Conservation (phyloP, 2,329 filamentous ascomycete genomes). For the Aspergillus clavatus region DNA sequence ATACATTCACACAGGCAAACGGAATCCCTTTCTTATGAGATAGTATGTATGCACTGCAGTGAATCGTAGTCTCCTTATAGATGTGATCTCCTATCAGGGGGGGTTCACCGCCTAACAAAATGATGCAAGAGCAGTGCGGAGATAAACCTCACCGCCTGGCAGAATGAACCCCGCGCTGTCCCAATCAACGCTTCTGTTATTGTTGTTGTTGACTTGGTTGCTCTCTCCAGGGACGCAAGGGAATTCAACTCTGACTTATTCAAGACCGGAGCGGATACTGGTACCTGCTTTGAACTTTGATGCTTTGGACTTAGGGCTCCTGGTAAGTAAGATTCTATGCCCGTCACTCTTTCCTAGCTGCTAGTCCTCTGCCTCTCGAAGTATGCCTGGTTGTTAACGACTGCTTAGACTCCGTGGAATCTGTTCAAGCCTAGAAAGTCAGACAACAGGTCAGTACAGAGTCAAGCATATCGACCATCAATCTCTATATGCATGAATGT, state of each 20-base stretch:
- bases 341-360: neutral
- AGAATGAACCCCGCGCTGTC: slow-evolving; percentile 30
- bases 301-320: neutral
- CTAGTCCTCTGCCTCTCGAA: neutral
- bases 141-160: slow-evolving; percentile 25
- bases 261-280: neutral
- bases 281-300: neutral
- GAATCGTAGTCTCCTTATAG: neutral
- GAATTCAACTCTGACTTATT: slow-evolving; percentile 4
- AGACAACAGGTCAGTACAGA: slow-evolving; percentile 15
- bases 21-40: no score
- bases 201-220: slow-evolving; percentile 7
- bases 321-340: slow-evolving; percentile 1
- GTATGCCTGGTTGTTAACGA: neutral
- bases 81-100: neutral
- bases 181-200: slow-evolving; percentile 14
- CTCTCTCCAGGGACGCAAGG: slow-evolving; percentile 19
- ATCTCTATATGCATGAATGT: neutral
- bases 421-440: neutral
- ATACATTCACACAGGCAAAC: no score
- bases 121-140: slow-evolving; percentile 1
- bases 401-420: neutral
- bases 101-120: slow-evolving; percentile 11
- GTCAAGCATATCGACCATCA: neutral
- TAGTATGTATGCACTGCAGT: no score